phyloP scores from a whole-genome alignment of 352 stramenopile species.

The Nothophytophthora sp. region DNA sequence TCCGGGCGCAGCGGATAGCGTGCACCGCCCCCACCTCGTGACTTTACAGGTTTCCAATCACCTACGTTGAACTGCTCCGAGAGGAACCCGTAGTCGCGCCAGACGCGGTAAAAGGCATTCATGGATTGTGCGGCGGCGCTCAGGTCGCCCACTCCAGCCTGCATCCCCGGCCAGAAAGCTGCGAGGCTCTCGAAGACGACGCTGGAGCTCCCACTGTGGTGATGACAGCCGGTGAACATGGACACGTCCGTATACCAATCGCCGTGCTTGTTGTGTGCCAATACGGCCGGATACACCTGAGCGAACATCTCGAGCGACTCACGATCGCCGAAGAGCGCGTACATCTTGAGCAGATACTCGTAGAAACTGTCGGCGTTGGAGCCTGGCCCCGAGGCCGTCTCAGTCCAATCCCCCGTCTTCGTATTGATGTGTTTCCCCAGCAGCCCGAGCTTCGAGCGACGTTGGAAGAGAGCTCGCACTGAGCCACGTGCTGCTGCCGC shows the following conservation, averaged over 20 bases:
- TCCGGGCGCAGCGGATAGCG: conserved; percentile 97
- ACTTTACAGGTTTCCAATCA: conserved; percentile 68
- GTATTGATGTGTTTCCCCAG: conserved; percentile 97
- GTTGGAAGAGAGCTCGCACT: conserved; percentile 76
- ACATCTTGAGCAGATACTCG: conserved; percentile 98
- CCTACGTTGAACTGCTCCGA: conserved; percentile 96
- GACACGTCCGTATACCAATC: conserved; percentile 88
- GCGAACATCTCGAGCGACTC: conserved; percentile 93
- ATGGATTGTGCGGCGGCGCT: conserved; percentile 79
- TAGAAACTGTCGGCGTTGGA: conserved; percentile 98
- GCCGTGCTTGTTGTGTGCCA: conserved; percentile 73
- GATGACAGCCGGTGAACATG: conserved; percentile 78
- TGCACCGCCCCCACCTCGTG: conserved; percentile 33
- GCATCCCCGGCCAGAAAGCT: conserved; percentile 97
- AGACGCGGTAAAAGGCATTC: conserved; percentile 96
- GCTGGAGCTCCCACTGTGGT: conserved; percentile 27
- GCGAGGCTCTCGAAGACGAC: conserved; percentile 90
- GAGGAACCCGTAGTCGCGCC: conserved; percentile 95
- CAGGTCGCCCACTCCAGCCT: conserved; percentile 94
- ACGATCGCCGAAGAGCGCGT: conserved; percentile 93
- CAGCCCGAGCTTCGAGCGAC: conserved; percentile 81
- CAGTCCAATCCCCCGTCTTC: conserved; percentile 83
- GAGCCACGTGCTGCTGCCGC: conserved; percentile 58
- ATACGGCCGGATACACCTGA: conserved; percentile 63
- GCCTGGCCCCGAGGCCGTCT: conserved; percentile 79